Evolutionary conservation across 2,329 filamentous ascomycete species (phyloP).

Genomic region (Diplodia corticola): DNA sequence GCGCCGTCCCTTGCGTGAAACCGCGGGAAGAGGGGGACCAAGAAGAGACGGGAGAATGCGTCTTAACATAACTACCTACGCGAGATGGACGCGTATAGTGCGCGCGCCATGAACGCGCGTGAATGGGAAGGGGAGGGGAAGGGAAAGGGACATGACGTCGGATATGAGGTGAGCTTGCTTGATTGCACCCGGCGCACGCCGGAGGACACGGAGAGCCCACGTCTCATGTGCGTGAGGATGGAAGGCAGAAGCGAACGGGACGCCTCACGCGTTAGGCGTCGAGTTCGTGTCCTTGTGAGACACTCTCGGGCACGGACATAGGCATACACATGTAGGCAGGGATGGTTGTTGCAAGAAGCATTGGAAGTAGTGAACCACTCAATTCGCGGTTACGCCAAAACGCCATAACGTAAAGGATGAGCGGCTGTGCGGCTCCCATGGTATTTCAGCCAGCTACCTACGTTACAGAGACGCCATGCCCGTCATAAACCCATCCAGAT

Average conservation of each 20-base stretch:
- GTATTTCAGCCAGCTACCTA: constrained; percentile 26
- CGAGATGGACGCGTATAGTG: not conserved
- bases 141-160: not conserved
- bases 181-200: not conserved
- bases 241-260: not conserved
- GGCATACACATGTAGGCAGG: not conserved
- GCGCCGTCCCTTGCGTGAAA: not conserved
- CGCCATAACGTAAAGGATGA: constrained; percentile 22
- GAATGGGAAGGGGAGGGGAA: not conserved
- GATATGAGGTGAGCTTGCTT: not conserved
- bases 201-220: not conserved
- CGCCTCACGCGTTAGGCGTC: not conserved
- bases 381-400: constrained; percentile 22
- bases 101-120: not conserved
- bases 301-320: not conserved
- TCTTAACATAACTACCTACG: not conserved
- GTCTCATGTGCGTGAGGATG: not conserved
- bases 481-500: constrained; percentile 23
- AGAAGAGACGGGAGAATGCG: not conserved
- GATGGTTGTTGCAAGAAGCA: not conserved
- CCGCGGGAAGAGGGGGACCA: not conserved
- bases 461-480: constrained; percentile 24
- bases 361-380: constrained; percentile 12
- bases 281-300: not conserved
- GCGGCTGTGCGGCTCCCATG: constrained; percentile 24